phyloP scores from a whole-genome alignment of 441 rosid species.

The Pelargonium citronellum region DNA sequence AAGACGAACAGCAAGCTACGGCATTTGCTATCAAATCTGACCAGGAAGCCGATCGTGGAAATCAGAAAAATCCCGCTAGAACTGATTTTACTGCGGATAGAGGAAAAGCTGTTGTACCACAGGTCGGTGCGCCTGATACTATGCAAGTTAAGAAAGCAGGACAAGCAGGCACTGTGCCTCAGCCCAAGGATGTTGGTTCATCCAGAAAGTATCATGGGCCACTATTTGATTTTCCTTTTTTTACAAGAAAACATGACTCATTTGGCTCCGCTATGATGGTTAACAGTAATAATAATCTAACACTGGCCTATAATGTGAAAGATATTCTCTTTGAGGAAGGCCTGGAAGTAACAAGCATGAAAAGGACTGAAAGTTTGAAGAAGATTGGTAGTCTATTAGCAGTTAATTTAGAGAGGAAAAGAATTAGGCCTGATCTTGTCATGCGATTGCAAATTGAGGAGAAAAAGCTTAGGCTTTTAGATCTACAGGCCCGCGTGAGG shows the following conservation, averaged over 20 bases:
- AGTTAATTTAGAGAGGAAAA: slow-evolving; percentile 89
- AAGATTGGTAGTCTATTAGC: slow-evolving; percentile 79
- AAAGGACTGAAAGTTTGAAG: slow-evolving; percentile 74
- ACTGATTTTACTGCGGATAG: slow-evolving; percentile 64
- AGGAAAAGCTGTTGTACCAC: slow-evolving; percentile 64
- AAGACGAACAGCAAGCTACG: slow-evolving; percentile 72
- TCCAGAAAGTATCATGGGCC: slow-evolving; percentile 98
- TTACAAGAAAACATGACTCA: slow-evolving; percentile 94
- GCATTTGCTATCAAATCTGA: slow-evolving; percentile 55
- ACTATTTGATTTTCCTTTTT: slow-evolving; percentile 95
- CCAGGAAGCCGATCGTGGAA: slow-evolving; percentile 61
- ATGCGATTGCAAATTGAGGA: slow-evolving; percentile 96
- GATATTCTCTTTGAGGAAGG: slow-evolving; percentile 95
- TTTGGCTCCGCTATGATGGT: slow-evolving; percentile 62
- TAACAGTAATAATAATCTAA: slow-evolving; percentile 74
- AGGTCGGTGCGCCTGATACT: slow-evolving; percentile 51
- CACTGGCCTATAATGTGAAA: slow-evolving; percentile 82
- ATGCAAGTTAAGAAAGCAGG: slow-evolving; percentile 62
- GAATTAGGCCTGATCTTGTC: slow-evolving; percentile 99
- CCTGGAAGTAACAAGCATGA: slow-evolving; percentile 64
- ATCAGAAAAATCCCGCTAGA: slow-evolving; percentile 47
- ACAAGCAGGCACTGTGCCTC: slow-evolving; percentile 49
- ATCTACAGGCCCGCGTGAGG: slow-evolving; percentile 80
- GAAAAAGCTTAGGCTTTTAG: slow-evolving; percentile 77
- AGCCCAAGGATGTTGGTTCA: slow-evolving; percentile 65